Evolutionary conservation across 305 asterid species (phyloP), one percentile per base, ranked within the genome.

Genomic region (Striga hermonthica): DNA sequence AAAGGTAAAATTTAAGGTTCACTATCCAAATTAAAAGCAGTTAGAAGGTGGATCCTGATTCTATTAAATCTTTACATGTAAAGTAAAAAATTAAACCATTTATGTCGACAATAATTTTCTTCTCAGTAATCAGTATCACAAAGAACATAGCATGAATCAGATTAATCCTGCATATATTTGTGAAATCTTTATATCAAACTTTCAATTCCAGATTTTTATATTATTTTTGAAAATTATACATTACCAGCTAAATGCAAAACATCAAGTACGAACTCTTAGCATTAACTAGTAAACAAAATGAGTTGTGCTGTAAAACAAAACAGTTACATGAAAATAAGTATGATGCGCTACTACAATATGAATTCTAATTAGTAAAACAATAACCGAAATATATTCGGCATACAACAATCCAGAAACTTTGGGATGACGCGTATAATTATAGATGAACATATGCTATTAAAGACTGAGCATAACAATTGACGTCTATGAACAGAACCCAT

Each of bases 401-500:
- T 22, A 22, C 31, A 0, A 22, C 31, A 22, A 22, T 22, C 1
- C 2, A 22, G 2, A 22, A 22, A 22, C 31, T 22, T 22, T 22
- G 31, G 31, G 2, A 22, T 56, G 13, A 3, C 54, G 34, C 37
- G 43, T 37, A 64, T 4, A 37, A 62, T 45, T 12, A 28, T 49
- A 55, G 52, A 40, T 11, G 36, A 50, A 59, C 16, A 62, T 22
- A 43, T 39, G 47, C 41, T 43, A n/a, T 38, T 49, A 16, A 53
- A 40, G 39, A 34, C 36, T 49, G 64, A 9, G 52, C 54, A 49
- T 49, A 50, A 15, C 39, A 37, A 55, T 63, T 63, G 41, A 15
- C 57, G 53, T 34, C 35, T 56, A 48, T 10, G 44, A 2, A n/a
- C 58, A 54, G n/a, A 69, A 69, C 16, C n/a, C 11, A 22, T 65